Evolutionary conservation across 768 basidiomycete genomes (phyloP).

Genomic region (Calocybe indica): DNA sequence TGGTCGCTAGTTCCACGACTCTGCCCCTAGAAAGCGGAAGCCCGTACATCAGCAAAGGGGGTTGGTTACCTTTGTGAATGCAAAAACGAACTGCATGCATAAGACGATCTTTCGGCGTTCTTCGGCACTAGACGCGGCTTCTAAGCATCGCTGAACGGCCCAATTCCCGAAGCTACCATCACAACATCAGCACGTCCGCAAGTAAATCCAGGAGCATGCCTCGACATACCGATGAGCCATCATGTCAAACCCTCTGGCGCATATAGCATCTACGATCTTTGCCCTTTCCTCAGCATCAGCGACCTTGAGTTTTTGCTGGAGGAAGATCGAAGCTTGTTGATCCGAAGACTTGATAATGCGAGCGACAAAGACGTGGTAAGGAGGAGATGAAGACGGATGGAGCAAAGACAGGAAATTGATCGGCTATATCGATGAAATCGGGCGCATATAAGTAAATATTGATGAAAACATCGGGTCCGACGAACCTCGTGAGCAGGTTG

Average conservation of each 20-base stretch:
- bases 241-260: slow-evolving; percentile 82
- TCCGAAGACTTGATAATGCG: slow-evolving; percentile 88
- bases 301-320: slow-evolving; percentile 87
- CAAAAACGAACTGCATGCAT: slow-evolving; percentile 69
- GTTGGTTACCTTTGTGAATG: background rate
- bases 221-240: slow-evolving; percentile 73
- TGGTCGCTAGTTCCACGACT: slow-evolving; percentile 81
- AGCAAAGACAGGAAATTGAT: slow-evolving; percentile 86
- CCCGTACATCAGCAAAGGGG: too few relatives aligned
- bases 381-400: slow-evolving; percentile 80
- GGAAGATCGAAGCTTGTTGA: slow-evolving; percentile 86
- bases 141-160: slow-evolving; percentile 85
- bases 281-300: slow-evolving; percentile 71
- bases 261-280: slow-evolving; percentile 86
- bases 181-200: slow-evolving; percentile 1
- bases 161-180: slow-evolving; percentile 77
- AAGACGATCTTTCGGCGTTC: slow-evolving; percentile 75
- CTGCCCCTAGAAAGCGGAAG: slow-evolving; percentile 46
- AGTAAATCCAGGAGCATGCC: background rate
- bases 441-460: slow-evolving; percentile 14
- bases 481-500: slow-evolving; percentile 44
- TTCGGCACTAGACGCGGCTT: slow-evolving; percentile 68
- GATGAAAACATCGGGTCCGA: slow-evolving; percentile 9
- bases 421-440: slow-evolving; percentile 39
- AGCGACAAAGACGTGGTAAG: slow-evolving; percentile 74